These are phyloP conservation scores for Suhomyces sp. DNA, from an alignment of 805 yeast genomes.

Conservation along the genomic window DNA sequence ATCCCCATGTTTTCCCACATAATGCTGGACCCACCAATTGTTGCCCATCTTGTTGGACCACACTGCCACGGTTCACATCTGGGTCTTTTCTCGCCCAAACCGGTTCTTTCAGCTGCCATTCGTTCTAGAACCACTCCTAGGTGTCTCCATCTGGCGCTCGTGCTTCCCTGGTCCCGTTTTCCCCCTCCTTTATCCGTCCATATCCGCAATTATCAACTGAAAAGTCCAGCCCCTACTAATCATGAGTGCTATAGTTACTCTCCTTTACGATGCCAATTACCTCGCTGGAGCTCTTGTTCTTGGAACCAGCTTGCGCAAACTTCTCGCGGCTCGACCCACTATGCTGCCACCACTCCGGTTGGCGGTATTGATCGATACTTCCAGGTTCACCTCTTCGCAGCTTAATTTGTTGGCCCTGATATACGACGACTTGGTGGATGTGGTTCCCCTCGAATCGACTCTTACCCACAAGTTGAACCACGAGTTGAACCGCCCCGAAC, in stretches of 20 bases:
- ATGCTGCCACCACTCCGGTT: conserved; percentile 18
- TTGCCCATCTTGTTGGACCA: too few relatives aligned
- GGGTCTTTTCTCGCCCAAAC: too few relatives aligned
- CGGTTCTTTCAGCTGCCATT: too few relatives aligned
- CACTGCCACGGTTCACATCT: too few relatives aligned
- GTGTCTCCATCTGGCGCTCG: too few relatives aligned
- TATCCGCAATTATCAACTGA: too few relatives aligned
- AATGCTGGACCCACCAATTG: too few relatives aligned
- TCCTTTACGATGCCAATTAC: conserved; percentile 51
- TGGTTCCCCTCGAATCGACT: conserved; percentile 22
- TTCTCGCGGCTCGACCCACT: not conserved
- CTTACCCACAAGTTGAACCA: conserved; percentile 24
- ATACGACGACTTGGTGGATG: conserved; percentile 34
- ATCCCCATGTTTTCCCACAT: too few relatives aligned
- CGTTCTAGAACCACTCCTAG: too few relatives aligned
- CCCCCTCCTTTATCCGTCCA: conserved; percentile 1
- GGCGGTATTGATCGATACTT: conserved; percentile 36
- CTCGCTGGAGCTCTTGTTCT: conserved; percentile 58
- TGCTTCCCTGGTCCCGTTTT: too few relatives aligned
- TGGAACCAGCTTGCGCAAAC: conserved; percentile 31
- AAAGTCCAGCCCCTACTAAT: too few relatives aligned
- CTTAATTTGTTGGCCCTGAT: conserved; percentile 21
- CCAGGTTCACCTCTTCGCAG: conserved; percentile 25
- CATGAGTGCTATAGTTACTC: conserved; percentile 45
- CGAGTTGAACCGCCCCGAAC: conserved; percentile 51